These are phyloP conservation scores for Chondrus crispus DNA, from an alignment of 23 red algal genomes.

Conservation along the genomic window DNA sequence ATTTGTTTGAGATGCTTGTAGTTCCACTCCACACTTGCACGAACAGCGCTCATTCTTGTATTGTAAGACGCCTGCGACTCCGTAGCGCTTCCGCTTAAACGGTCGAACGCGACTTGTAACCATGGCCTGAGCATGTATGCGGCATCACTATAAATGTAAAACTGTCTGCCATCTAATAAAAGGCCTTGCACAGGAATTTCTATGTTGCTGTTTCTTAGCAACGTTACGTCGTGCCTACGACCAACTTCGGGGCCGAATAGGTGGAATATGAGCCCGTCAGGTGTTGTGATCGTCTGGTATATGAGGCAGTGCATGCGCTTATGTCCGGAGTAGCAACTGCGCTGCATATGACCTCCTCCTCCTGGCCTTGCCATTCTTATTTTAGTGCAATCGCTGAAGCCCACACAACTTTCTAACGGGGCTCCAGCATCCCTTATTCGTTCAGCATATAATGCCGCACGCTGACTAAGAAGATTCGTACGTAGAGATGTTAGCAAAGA, in stretches of 20 bases:
- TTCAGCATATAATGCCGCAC: not conserved
- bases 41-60: not conserved
- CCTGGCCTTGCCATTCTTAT: not conserved
- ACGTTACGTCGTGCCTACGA: slow-evolving; percentile 21
- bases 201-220: not conserved
- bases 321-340: slow-evolving; percentile 7
- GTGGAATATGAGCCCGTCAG: slow-evolving; percentile 24
- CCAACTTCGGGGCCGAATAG: not conserved
- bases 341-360: not conserved
- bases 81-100: not conserved
- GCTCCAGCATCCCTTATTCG: not conserved
- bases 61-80: not conserved
- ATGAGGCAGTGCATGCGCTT: slow-evolving; percentile 19
- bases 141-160: not conserved
- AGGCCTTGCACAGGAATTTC: not conserved
- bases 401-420: slow-evolving; percentile 24
- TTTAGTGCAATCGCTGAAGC: slow-evolving; percentile 34
- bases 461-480: not conserved
- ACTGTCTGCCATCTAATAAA: not conserved
- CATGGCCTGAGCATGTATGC: not conserved
- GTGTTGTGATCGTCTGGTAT: slow-evolving; percentile 8
- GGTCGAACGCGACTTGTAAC: not conserved
- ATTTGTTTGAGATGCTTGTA: slow-evolving; percentile 37
- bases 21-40: not conserved
- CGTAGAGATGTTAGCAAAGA: not conserved